These are phyloP conservation scores for Penicillium expansum DNA, from an alignment of 2,329 filamentous ascomycete species.

Conservation along the genomic window DNA sequence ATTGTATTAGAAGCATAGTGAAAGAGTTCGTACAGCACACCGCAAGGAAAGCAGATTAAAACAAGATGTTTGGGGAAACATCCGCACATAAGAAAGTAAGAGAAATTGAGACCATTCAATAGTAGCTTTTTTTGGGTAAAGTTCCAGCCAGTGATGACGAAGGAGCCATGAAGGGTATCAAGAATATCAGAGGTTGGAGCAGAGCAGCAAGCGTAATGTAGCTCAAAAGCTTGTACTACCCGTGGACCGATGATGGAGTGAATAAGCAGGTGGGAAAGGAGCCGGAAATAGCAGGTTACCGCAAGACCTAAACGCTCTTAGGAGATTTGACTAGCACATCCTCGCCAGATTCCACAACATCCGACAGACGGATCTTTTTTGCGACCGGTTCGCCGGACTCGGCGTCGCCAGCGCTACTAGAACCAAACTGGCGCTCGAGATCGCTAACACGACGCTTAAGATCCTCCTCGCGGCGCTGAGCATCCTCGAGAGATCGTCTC, in stretches of 20 bases:
- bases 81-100: conserved; percentile 11
- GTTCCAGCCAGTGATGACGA: conserved; percentile 33
- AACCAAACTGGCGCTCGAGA: conserved; percentile 57
- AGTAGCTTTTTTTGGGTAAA: conserved; percentile 20
- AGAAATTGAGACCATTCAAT: conserved; percentile 18
- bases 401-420: conserved; percentile 17
- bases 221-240: neutral
- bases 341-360: conserved; percentile 48
- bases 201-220: conserved; percentile 18
- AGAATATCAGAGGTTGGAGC: conserved; percentile 33
- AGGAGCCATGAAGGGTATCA: conserved; percentile 41
- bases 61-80: conserved; percentile 14
- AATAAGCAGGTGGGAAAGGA: conserved; percentile 1
- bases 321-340: conserved; percentile 35
- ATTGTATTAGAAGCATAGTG: conserved; percentile 27
- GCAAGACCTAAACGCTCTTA: conserved; percentile 29
- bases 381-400: conserved; percentile 47
- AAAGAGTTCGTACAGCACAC: conserved; percentile 22
- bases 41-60: conserved; percentile 19
- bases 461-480: conserved; percentile 73
- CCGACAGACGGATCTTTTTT: conserved; percentile 58
- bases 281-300: conserved; percentile 1
- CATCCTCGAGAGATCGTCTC: conserved; percentile 68
- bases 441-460: conserved; percentile 81
- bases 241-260: neutral